Percentiles rank a stretch among this genome's conserved stretches.
These are phyloP conservation scores for Lentinula aciculospora DNA, from an alignment of 768 basidiomycete species.

Conservation along the genomic window DNA sequence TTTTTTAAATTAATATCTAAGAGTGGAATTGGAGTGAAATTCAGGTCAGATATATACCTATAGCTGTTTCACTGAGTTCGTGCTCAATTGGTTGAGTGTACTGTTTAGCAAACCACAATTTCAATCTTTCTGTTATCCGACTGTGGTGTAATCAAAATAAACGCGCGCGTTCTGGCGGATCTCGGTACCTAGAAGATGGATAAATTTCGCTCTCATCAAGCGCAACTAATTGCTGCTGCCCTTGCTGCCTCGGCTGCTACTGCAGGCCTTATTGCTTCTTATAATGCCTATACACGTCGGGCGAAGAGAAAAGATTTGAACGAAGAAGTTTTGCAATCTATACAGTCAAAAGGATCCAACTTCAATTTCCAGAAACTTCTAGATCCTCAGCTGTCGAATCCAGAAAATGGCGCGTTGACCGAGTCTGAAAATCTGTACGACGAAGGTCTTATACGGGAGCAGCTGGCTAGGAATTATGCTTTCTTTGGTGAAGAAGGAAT, in stretches of 20 bases:
- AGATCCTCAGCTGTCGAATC: not conserved
- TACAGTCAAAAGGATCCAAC: slow-evolving; percentile 26
- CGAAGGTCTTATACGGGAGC: slow-evolving; percentile 81
- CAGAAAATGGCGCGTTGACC: not conserved
- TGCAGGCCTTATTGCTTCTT: slow-evolving; percentile 52
- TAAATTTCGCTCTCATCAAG: slow-evolving; percentile 45
- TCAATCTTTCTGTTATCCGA: too few relatives aligned
- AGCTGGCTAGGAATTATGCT: slow-evolving; percentile 89
- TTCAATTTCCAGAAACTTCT: slow-evolving; percentile 10
- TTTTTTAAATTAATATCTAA: too few relatives aligned
- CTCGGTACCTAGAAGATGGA: not conserved
- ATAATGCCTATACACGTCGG: slow-evolving; percentile 42
- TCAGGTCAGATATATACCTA: too few relatives aligned
- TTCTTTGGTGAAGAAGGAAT: slow-evolving; percentile 92
- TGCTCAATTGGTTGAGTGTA: too few relatives aligned
- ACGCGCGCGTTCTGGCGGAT: not conserved
- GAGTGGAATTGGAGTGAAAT: too few relatives aligned
- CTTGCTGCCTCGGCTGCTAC: slow-evolving; percentile 59
- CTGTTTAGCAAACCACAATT: too few relatives aligned
- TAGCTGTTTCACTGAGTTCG: too few relatives aligned
- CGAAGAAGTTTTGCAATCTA: slow-evolving; percentile 50
- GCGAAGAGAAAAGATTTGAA: slow-evolving; percentile 50
- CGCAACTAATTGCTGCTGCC: slow-evolving; percentile 64
- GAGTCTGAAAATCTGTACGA: slow-evolving; percentile 20
- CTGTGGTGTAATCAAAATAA: not conserved